phyloP scores from a whole-genome alignment of 371 early-diverging fungal genomes.

The Mortierella sp. region DNA sequence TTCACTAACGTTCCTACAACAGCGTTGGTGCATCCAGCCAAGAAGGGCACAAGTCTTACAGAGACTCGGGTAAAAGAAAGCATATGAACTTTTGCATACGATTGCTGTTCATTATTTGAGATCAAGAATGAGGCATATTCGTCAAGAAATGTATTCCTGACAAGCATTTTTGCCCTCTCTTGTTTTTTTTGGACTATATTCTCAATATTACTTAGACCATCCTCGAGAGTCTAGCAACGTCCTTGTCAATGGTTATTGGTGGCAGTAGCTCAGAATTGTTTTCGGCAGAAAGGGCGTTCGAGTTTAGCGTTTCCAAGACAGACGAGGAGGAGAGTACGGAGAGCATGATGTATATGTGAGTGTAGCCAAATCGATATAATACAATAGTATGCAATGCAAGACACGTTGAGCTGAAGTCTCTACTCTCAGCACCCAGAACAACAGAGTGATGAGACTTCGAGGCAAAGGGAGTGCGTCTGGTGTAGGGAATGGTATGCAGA shows the following conservation, averaged over 20 bases:
- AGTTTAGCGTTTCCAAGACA: neutral
- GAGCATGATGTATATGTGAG: constrained; percentile 32
- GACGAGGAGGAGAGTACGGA: constrained; percentile 28
- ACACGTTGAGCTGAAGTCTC: too few species aligned
- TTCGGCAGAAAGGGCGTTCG: constrained; percentile 23
- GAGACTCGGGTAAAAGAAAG: constrained; percentile 23
- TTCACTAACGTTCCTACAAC: constrained; percentile 31
- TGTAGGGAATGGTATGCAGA: too few species aligned
- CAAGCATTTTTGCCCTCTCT: too few species aligned
- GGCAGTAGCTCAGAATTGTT: constrained; percentile 1
- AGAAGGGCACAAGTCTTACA: constrained; percentile 26
- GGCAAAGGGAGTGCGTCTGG: too few species aligned
- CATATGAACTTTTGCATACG: neutral
- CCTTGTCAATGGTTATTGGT: constrained; percentile 19
- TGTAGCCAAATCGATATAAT: too few species aligned
- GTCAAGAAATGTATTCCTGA: too few species aligned
- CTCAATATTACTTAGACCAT: constrained; percentile 13
- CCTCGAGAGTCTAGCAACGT: constrained; percentile 15
- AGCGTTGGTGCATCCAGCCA: constrained; percentile 35
- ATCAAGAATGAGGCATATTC: neutral
- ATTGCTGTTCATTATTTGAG: neutral
- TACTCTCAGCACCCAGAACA: too few species aligned
- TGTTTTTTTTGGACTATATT: neutral
- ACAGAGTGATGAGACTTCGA: too few species aligned
- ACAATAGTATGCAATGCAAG: too few species aligned